Base-by-base conservation (phyloP, 2,329 filamentous ascomycete species). In the Tolypocladium nubicola region DNA sequence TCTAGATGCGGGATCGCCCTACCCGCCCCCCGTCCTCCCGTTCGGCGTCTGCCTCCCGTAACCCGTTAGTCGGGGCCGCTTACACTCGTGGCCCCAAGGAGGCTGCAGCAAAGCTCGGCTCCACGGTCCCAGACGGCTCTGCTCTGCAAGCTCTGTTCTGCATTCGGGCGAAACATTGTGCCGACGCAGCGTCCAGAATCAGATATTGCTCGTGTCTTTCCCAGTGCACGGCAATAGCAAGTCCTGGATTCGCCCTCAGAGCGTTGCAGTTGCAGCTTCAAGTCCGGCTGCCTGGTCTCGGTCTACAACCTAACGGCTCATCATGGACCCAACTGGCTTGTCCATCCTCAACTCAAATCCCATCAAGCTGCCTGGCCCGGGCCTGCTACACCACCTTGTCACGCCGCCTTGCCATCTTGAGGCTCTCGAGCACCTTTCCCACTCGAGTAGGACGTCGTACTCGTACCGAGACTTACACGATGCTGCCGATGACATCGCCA, bases 401-500 rank as follows among this genome's bases (percentile, higher is more conserved):
- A 71, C 75, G n/a, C 45, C 61, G 19, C 47, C 70, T 2, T 60
- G 57, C 49, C 61, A 65, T 33, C 47, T 57, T 10, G 58, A 60
- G 52, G 71, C 72, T 13, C 63, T 74, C 53, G 70, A 74, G 49
- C 67, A 71, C 56, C 60, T 71, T 54, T 60, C 61, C 40, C 60
- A 60, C n/a, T 58, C 58, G 23, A 55, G 58, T 39, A 62, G 59
- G 37, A 71, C 70, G 11, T 72, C 66, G 1, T 67, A 89, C 49
- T 83, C 84, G 0, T 95, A 92, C 66, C 57, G 67, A 11, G 71
- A 84, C 47, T 73, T 94, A 26, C 84, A 92, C 66, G 62, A 67
- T 35, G 73, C 77, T 37, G 83, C 87, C 11, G 73, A 82, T 54
- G 64, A 63, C 3, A 71, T 91, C 40, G 84, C 87, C 19, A 64